Evolutionary conservation across 2,329 filamentous ascomycete species (phyloP).

Genomic region (Botryotinia narcissicola): DNA sequence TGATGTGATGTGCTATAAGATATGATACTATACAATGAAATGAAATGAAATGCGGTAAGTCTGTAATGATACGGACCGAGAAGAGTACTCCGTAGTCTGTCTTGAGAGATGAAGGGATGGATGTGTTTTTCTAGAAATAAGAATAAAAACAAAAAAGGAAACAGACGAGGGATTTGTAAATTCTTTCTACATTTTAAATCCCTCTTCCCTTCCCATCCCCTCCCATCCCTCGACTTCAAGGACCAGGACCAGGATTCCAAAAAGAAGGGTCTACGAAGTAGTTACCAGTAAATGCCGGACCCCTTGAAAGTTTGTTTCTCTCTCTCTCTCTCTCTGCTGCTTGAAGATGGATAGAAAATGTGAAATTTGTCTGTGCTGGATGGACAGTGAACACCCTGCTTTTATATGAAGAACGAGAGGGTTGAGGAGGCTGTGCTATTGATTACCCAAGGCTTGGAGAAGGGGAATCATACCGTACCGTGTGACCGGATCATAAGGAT

Average conservation of each 20-base stretch:
- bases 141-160: not conserved
- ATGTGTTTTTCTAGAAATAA: not conserved
- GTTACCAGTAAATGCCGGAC: not conserved
- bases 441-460: not conserved
- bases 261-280: not conserved
- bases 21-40: not conserved
- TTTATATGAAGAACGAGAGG: not conserved
- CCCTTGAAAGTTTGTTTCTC: not conserved
- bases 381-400: not conserved
- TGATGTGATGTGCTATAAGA: too few species aligned
- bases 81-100: not conserved
- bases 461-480: not conserved
- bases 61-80: not conserved
- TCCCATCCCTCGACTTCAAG: not conserved
- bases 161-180: not conserved
- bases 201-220: too few species aligned
- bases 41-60: not conserved
- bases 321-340: not conserved
- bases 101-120: not conserved
- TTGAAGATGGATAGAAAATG: not conserved
- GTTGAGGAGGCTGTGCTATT: not conserved
- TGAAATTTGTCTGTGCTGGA: not conserved
- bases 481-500: not conserved
- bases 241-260: not conserved
- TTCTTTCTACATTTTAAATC: not conserved